These are phyloP conservation scores for Parathielavia appendiculata DNA, from an alignment of 495 filamentous ascomycete genomes.

Conservation along the genomic window DNA sequence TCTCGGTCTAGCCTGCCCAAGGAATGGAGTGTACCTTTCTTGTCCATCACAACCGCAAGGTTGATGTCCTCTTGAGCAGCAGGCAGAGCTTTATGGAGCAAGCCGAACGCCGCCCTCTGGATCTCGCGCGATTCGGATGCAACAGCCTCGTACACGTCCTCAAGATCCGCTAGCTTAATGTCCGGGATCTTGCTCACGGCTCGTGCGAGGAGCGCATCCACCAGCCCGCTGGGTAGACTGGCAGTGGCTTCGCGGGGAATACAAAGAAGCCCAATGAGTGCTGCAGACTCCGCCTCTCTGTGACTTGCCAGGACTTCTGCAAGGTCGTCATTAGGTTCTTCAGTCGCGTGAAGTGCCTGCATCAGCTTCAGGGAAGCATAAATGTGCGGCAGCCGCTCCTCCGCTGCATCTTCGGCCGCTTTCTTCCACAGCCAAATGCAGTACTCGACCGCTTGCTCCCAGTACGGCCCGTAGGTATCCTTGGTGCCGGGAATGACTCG, in stretches of 20 bases:
- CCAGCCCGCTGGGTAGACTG: conserved; percentile 46
- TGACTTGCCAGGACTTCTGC: conserved; percentile 62
- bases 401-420: conserved; percentile 30
- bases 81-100: conserved; percentile 75
- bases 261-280: conserved; percentile 58
- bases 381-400: conserved; percentile 52
- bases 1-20: neutral
- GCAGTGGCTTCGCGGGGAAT: conserved; percentile 33
- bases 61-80: conserved; percentile 74
- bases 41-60: conserved; percentile 72
- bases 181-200: conserved; percentile 54
- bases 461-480: conserved; percentile 80
- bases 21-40: conserved; percentile 42
- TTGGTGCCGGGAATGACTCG: conserved; percentile 64
- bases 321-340: conserved; percentile 79
- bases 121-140: conserved; percentile 68
- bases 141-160: conserved; percentile 54
- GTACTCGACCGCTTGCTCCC: conserved; percentile 61
- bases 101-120: conserved; percentile 72
- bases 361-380: conserved; percentile 70
- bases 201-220: conserved; percentile 63
- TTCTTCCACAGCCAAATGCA: conserved; percentile 53
- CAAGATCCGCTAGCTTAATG: conserved; percentile 38
- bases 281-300: conserved; percentile 44
- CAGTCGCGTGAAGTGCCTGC: conserved; percentile 50